Evolutionary conservation across 345 rosid species (phyloP).

Genomic region (Turnera subulata): DNA sequence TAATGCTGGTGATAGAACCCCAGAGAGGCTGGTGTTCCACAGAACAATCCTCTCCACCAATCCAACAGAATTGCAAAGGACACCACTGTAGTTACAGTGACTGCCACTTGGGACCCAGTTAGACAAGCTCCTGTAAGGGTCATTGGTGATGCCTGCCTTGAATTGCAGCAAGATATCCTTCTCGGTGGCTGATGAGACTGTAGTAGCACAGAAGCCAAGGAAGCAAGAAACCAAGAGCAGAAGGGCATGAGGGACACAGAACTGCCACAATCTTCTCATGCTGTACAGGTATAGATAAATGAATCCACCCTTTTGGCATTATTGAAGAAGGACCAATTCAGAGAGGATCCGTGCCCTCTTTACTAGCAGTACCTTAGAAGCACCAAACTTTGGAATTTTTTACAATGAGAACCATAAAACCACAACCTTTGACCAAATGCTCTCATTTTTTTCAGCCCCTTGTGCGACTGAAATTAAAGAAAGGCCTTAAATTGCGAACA

Average conservation of each 20-base stretch:
- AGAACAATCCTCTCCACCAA: constrained; percentile 78
- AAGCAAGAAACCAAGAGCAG: constrained; percentile 37
- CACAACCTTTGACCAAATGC: constrained; percentile 27
- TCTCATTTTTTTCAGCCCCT: constrained; percentile 33
- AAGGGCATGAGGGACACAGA: constrained; percentile 42
- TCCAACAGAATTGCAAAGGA: constrained; percentile 65
- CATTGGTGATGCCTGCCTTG: constrained; percentile 61
- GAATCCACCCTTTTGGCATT: constrained; percentile 74
- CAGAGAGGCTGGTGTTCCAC: constrained; percentile 81
- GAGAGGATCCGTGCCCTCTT: constrained; percentile 18
- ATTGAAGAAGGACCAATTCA: constrained; percentile 28
- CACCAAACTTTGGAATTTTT: constrained; percentile 6
- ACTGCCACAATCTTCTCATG: constrained; percentile 51
- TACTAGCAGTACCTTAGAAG: background rate
- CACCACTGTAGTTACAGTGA: constrained; percentile 70
- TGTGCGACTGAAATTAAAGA: constrained; percentile 20
- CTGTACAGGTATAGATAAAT: constrained; percentile 20
- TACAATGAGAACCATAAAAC: constrained; percentile 13
- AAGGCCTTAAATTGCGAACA: background rate
- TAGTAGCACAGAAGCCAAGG: constrained; percentile 23
- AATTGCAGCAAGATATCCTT: constrained; percentile 78
- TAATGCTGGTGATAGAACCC: constrained; percentile 58
- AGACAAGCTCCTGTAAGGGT: constrained; percentile 59
- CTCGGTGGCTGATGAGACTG: constrained; percentile 43
- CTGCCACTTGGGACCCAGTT: constrained; percentile 60